phyloP scores from a whole-genome alignment of 2,329 filamentous ascomycete species.

The Curvularia hawaiiensis region DNA sequence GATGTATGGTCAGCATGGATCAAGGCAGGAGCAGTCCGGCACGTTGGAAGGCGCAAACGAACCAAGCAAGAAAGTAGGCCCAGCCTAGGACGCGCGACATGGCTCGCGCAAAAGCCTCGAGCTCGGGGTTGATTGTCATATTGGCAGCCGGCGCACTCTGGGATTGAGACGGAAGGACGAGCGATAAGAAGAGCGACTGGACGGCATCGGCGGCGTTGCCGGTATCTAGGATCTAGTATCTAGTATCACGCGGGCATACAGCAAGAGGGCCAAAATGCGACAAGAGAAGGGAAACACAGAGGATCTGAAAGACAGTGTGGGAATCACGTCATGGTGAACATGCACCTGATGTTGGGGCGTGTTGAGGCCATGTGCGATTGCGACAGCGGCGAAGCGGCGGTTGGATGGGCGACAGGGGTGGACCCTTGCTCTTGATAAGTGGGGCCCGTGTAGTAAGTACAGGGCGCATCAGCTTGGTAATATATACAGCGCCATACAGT shows the following conservation, averaged over 20 bases:
- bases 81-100: constrained; percentile 45
- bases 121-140: constrained; percentile 16
- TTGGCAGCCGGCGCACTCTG: not conserved
- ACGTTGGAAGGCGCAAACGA: not conserved
- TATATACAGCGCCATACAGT: not conserved
- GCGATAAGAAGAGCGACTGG: constrained; percentile 2
- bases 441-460: not conserved
- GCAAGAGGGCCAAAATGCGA: not conserved
- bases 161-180: constrained; percentile 5
- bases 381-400: constrained; percentile 4
- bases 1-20: constrained; percentile 1
- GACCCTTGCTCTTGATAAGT: not conserved
- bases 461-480: not conserved
- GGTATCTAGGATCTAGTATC: not conserved
- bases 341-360: constrained; percentile 25
- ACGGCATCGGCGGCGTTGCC: constrained; percentile 1
- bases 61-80: constrained; percentile 47
- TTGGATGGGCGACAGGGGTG: constrained; percentile 12
- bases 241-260: not conserved
- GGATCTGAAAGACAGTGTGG: not conserved
- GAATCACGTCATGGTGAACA: constrained; percentile 1
- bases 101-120: constrained; percentile 39
- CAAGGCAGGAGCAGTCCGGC: not conserved
- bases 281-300: not conserved
- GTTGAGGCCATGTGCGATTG: constrained; percentile 17